These are phyloP conservation scores for Cornus controversa DNA, from an alignment of 148 eudicot genomes.

Conservation along the genomic window DNA sequence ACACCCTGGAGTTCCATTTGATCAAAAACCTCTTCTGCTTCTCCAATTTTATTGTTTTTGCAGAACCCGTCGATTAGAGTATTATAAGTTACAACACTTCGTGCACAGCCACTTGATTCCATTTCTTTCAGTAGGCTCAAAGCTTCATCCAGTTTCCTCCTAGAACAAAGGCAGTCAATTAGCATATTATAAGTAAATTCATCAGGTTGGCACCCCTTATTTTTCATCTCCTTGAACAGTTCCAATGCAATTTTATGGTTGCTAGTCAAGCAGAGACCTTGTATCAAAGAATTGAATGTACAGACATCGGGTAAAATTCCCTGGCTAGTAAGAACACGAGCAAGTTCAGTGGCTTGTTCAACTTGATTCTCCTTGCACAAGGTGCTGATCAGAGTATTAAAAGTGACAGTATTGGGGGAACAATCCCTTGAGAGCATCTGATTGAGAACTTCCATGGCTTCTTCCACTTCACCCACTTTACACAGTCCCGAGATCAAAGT, in stretches of 20 bases:
- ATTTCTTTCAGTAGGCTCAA: slow-evolving; percentile 71
- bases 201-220: slow-evolving; percentile 83
- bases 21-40: slow-evolving; percentile 91
- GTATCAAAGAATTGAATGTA: slow-evolving; percentile 90
- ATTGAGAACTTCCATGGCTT: slow-evolving; percentile 80
- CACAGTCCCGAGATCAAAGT: slow-evolving; percentile 80
- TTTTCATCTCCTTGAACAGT: slow-evolving; percentile 72
- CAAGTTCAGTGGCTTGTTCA: slow-evolving; percentile 76
- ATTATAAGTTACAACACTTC: slow-evolving; percentile 75
- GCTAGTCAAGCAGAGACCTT: slow-evolving; percentile 75
- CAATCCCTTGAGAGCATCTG: slow-evolving; percentile 80
- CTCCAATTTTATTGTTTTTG: slow-evolving; percentile 75
- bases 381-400: slow-evolving; percentile 73
- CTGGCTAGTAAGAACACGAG: slow-evolving; percentile 54
- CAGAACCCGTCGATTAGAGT: slow-evolving; percentile 82
- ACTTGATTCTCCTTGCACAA: slow-evolving; percentile 89
- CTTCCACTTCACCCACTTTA: slow-evolving; percentile 66
- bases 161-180: slow-evolving; percentile 70
- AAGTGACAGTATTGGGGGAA: slow-evolving; percentile 75
- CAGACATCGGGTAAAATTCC: slow-evolving; percentile 85
- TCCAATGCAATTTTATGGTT: slow-evolving; percentile 64
- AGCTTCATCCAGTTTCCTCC: slow-evolving; percentile 69
- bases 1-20: slow-evolving; percentile 92
- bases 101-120: slow-evolving; percentile 84
- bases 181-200: slow-evolving; percentile 89